Conservation (phyloP, 108 stramenopile genomes). For the Nitzschia palea region DNA sequence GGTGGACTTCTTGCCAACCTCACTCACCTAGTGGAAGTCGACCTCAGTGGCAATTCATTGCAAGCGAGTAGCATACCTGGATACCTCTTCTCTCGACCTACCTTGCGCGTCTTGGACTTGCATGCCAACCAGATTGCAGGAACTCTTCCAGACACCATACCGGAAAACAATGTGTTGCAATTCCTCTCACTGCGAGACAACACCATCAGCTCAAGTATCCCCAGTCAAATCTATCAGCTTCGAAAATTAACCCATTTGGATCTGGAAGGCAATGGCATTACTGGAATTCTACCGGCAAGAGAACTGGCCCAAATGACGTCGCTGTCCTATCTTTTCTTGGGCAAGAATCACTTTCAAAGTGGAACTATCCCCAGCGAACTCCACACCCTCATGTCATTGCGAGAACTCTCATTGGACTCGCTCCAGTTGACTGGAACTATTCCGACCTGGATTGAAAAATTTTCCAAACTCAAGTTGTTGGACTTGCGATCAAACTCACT, state of each 20-base stretch:
- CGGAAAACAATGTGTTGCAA: slow-evolving; percentile 16
- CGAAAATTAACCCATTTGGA: slow-evolving; percentile 26
- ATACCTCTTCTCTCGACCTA: slow-evolving; percentile 12
- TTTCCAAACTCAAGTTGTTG: slow-evolving; percentile 21
- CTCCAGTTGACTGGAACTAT: slow-evolving; percentile 17
- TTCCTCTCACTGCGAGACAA: slow-evolving; percentile 43
- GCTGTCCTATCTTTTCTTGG: slow-evolving; percentile 31
- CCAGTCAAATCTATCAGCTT: slow-evolving; percentile 16
- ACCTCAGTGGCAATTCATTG: slow-evolving; percentile 36
- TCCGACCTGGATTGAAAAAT: slow-evolving; percentile 34
- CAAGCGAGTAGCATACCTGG: slow-evolving; percentile 7
- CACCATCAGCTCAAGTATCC: slow-evolving; percentile 43
- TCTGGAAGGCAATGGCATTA: slow-evolving; percentile 16
- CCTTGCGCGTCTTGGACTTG: slow-evolving; percentile 14
- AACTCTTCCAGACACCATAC: slow-evolving; percentile 13
- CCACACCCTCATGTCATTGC: slow-evolving; percentile 13
- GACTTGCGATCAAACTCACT: slow-evolving; percentile 27
- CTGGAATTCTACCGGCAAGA: slow-evolving; percentile 17
- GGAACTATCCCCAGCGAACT: slow-evolving; percentile 29
- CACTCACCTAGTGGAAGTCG: slow-evolving; percentile 22
- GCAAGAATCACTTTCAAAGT: slow-evolving; percentile 9
- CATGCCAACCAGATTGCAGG: slow-evolving; percentile 22
- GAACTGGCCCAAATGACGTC: background rate
- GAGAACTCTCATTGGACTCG: slow-evolving; percentile 30
- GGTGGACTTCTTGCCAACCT: slow-evolving; percentile 20